Conservation (phyloP, 345 rosid species). For the Linum tenue region DNA sequence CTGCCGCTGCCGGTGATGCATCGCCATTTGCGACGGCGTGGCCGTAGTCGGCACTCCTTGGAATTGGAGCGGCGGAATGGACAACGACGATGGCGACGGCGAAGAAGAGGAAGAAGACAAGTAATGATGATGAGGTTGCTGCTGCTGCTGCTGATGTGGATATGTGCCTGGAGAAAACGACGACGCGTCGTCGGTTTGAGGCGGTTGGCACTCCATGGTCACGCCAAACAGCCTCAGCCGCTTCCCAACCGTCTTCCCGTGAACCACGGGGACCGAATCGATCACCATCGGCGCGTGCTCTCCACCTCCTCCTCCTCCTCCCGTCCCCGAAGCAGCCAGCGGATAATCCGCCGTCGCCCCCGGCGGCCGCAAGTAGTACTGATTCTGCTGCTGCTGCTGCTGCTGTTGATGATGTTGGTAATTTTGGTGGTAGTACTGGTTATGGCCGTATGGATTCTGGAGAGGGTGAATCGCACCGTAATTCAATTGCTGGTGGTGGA, state of each 20-base stretch:
- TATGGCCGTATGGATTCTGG: conserved; percentile 18
- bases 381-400: conserved; percentile 14
- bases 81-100: conserved; percentile 11
- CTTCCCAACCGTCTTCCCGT: conserved; percentile 26
- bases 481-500: conserved; percentile 30
- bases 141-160: conserved; percentile 2
- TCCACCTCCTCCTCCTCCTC: conserved; percentile 18
- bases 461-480: conserved; percentile 23
- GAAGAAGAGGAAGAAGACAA: conserved; percentile 16
- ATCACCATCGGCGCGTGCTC: conserved; percentile 32
- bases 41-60: background rate
- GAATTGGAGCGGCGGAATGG: background rate
- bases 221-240: conserved; percentile 57
- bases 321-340: conserved; percentile 16
- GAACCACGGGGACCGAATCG: conserved; percentile 53
- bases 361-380: conserved; percentile 38
- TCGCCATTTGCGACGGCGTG: background rate
- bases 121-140: background rate
- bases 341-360: conserved; percentile 18
- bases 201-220: conserved; percentile 31
- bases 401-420: background rate
- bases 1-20: conserved; percentile 7
- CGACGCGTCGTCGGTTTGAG: conserved; percentile 12
- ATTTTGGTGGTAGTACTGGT: conserved; percentile 18
- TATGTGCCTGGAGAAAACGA: conserved; percentile 29